These are phyloP conservation scores for Cladosporium sp. DNA, from an alignment of 2,329 filamentous ascomycete genomes.

Conservation along the genomic window DNA sequence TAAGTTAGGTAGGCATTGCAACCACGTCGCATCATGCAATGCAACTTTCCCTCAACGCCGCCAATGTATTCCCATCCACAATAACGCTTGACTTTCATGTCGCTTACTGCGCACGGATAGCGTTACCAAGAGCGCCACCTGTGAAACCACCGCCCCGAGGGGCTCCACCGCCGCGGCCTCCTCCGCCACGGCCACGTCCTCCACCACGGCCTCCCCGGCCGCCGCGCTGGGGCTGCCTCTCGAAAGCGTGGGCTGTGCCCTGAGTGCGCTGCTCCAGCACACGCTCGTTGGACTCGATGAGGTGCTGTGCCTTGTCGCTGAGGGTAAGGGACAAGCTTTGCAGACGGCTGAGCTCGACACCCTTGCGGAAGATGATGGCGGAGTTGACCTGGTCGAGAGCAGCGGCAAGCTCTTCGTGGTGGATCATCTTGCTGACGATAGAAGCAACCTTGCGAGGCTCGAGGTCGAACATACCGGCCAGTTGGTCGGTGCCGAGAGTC, in stretches of 20 bases:
- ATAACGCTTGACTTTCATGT: slow-evolving; percentile 11
- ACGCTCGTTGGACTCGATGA: slow-evolving; percentile 96
- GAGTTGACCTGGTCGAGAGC: slow-evolving; percentile 96
- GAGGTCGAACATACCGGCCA: slow-evolving; percentile 94
- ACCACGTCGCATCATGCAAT: slow-evolving; percentile 12
- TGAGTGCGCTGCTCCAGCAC: slow-evolving; percentile 96
- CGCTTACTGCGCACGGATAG: slow-evolving; percentile 43
- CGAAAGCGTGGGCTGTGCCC: slow-evolving; percentile 91
- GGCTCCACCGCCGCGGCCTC: slow-evolving; percentile 47
- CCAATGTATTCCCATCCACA: slow-evolving; percentile 14
- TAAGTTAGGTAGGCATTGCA: slow-evolving; percentile 12
- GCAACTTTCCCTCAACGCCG: slow-evolving; percentile 13
- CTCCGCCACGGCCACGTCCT: slow-evolving; percentile 54
- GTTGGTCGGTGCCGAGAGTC: slow-evolving; percentile 78
- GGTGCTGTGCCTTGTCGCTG: slow-evolving; percentile 89
- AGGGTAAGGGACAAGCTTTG: slow-evolving; percentile 92
- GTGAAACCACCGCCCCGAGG: slow-evolving; percentile 76
- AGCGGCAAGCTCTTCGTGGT: slow-evolving; percentile 93
- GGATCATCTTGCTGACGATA: slow-evolving; percentile 98
- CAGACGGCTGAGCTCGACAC: slow-evolving; percentile 91
- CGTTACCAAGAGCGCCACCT: slow-evolving; percentile 67
- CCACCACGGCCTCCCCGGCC: slow-evolving; percentile 53
- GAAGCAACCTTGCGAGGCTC: slow-evolving; percentile 86
- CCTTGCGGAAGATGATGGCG: slow-evolving; percentile 98
- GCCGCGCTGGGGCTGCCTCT: slow-evolving; percentile 75